Base-by-base conservation (phyloP, 176 grass and related monocot genomes). In the Phragmites australis region DNA sequence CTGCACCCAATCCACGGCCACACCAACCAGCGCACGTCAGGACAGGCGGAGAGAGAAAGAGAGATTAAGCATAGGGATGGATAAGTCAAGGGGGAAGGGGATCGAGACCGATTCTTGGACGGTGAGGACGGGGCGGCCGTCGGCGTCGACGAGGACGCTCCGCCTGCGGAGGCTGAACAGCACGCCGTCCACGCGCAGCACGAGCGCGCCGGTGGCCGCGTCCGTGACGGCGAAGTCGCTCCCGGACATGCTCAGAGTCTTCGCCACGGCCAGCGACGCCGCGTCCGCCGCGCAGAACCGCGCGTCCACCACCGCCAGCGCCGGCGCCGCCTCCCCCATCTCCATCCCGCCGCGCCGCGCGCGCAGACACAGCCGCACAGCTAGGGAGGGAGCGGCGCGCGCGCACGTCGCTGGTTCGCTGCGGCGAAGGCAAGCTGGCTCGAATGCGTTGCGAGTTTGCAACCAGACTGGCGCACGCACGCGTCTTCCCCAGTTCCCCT, bases 281-380 rank as follows among this genome's bases (percentile, higher is more conserved):
- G 53, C 51, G 27, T 30, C 50, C 61, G 43, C 62, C 26, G 51
- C 19, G 23, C 65, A 81, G 78, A 81, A 81, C 67, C 53, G 48
- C 18, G 62, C 62, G 17, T 65, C 62, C 62, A 37, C 75, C 66
- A 86, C 84, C 50, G 67, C 77, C 34, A 86, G 72, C 72, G 82
- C 61, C 74, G 49, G 70, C 1, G 82, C 60, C 5, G 31, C 30
- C 13, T 41, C 81, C 58, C 52, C 57, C 68, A 67, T 84, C 68
- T 62, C 68, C 59, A 64, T 31, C 16, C n/a, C 49, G 5, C 9
- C 70, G 30, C 44, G 26, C 5, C 65, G n/a, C 22, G 21, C 58
- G 58, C 58, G 15, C 47, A 49, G 47, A 17, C 31, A 15, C 10
- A 9, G 15, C 5, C 5, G 34, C 31, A 15, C 10, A 9, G 15